These are phyloP conservation scores for Nicotiana paniculata DNA, from an alignment of 257 asterid species.

Conservation along the genomic window DNA sequence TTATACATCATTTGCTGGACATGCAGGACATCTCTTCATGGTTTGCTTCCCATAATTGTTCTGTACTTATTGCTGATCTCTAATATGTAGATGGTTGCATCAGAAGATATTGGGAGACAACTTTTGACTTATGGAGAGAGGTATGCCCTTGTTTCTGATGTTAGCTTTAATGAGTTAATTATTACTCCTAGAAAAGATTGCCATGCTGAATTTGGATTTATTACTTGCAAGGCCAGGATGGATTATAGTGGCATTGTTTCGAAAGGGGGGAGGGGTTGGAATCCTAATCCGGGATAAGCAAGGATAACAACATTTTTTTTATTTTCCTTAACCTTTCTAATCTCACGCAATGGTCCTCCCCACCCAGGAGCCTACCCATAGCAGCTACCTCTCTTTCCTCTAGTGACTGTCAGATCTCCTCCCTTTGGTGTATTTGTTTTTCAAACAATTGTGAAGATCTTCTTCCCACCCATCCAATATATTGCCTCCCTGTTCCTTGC, in stretches of 20 bases:
- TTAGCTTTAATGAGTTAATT: neutral
- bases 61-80: neutral
- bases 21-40: neutral
- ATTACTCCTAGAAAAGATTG: neutral
- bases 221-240: neutral
- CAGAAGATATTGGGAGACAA: slow-evolving; percentile 86
- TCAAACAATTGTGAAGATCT: too few relatives aligned
- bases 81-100: slow-evolving; percentile 56
- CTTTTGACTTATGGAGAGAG: slow-evolving; percentile 65
- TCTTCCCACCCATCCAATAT: neutral
- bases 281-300: neutral
- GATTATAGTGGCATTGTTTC: neutral
- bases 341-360: neutral
- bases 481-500: neutral
- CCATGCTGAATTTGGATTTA: neutral
- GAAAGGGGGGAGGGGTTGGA: neutral
- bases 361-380: neutral
- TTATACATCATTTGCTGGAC: slow-evolving; percentile 1
- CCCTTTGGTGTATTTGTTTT: neutral
- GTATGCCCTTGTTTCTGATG: slow-evolving; percentile 26
- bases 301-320: neutral
- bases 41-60: neutral
- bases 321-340: neutral
- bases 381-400: neutral
- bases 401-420: neutral